A percentile compares a stretch with the other conserved stretches of the same genome.
phyloP scores from a whole-genome alignment of 1,284 basidiomycete genomes.

The Leccinum pachyderme region DNA sequence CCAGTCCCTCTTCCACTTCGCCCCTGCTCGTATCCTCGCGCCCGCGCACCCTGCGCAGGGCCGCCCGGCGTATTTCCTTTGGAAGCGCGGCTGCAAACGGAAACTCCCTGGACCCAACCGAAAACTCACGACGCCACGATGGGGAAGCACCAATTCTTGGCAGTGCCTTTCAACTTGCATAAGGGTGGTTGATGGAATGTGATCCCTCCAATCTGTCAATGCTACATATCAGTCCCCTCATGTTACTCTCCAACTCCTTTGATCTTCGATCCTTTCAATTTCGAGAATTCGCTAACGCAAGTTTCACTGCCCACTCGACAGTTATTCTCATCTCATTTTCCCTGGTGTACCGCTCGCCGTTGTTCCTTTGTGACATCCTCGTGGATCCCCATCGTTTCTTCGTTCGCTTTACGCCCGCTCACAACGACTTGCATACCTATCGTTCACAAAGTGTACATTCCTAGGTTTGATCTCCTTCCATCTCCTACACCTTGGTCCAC shows the following conservation, averaged over 20 bases:
- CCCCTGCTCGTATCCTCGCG: conserved; percentile 14
- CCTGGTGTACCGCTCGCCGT: neutral
- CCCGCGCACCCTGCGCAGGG: conserved; percentile 34
- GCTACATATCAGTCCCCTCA: conserved; percentile 8
- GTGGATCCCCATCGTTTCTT: conserved; percentile 9
- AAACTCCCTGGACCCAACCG: conserved; percentile 6
- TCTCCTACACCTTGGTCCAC: neutral
- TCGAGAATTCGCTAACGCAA: neutral
- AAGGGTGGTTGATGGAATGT: neutral
- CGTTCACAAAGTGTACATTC: neutral
- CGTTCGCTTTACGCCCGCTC: conserved; percentile 11
- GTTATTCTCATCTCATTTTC: neutral
- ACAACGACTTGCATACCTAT: neutral
- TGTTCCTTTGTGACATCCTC: conserved; percentile 4
- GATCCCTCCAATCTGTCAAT: conserved; percentile 8
- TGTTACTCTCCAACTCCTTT: neutral
- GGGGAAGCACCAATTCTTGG: conserved; percentile 24
- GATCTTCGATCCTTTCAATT: conserved; percentile 3
- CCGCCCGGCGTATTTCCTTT: conserved; percentile 36
- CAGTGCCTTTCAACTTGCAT: conserved; percentile 34
- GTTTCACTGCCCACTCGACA: conserved; percentile 1
- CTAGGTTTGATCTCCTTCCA: neutral
- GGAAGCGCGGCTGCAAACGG: conserved; percentile 17
- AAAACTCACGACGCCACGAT: conserved; percentile 9
- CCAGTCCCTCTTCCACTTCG: neutral